Evolutionary conservation across 2,329 filamentous ascomycete genomes (phyloP).

Genomic region (Pseudogymnoascus verrucosus): DNA sequence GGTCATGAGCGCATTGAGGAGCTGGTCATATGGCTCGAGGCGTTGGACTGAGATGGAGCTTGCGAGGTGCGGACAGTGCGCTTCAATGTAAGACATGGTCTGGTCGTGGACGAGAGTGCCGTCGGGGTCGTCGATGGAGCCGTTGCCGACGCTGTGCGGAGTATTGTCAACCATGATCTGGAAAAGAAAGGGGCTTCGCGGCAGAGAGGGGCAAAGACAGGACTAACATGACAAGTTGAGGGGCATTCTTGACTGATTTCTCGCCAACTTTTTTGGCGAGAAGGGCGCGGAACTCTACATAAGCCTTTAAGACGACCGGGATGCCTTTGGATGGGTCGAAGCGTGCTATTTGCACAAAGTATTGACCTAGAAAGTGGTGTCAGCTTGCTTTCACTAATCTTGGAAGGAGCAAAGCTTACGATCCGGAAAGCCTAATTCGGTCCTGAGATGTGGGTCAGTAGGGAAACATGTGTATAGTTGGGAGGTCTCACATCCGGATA

Average conservation of each 20-base stretch:
- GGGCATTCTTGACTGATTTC: constrained; percentile 38
- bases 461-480: constrained; percentile 18
- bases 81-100: constrained; percentile 59
- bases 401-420: constrained; percentile 27
- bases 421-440: constrained; percentile 48
- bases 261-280: constrained; percentile 42
- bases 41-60: constrained; percentile 67
- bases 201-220: too few species aligned
- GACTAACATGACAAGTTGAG: constrained; percentile 61
- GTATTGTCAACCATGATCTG: neutral
- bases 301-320: constrained; percentile 66
- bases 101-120: constrained; percentile 64
- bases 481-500: constrained; percentile 44
- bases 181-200: neutral
- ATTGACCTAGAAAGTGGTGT: constrained; percentile 42
- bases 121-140: constrained; percentile 75
- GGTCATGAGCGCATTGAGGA: constrained; percentile 68
- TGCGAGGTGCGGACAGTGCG: constrained; percentile 51
- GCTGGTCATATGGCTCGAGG: constrained; percentile 68
- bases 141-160: constrained; percentile 52
- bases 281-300: constrained; percentile 60
- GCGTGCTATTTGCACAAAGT: constrained; percentile 72
- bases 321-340: constrained; percentile 83
- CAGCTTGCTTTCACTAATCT: neutral
- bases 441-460: constrained; percentile 25